These are phyloP conservation scores for Rhizophagus clarus DNA, from an alignment of 192 early-diverging fungal genomes.

Conservation along the genomic window DNA sequence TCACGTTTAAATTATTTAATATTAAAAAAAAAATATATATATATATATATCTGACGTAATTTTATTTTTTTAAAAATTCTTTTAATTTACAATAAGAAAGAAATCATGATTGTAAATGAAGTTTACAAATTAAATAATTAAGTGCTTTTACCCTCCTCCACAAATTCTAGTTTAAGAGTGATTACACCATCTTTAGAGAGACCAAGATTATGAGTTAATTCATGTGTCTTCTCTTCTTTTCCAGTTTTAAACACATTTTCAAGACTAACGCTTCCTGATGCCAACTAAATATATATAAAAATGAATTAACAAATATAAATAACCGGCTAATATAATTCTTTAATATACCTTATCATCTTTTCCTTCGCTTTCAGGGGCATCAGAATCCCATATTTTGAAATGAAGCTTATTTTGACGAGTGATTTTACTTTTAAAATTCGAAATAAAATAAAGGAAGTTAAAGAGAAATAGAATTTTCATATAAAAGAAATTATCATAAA, in stretches of 20 bases:
- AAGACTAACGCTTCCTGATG: constrained; percentile 30
- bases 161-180: constrained; percentile 26
- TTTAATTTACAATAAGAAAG: too few relatives aligned
- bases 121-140: too few relatives aligned
- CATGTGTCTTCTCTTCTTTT: constrained; percentile 18
- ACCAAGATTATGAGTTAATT: constrained; percentile 31
- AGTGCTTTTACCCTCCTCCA: too few relatives aligned
- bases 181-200: constrained; percentile 33
- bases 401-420: neutral
- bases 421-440: constrained; percentile 23
- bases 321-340: neutral
- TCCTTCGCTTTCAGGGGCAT: constrained; percentile 28
- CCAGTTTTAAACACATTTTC: constrained; percentile 4
- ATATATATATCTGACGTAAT: too few relatives aligned
- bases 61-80: too few relatives aligned
- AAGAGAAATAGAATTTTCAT: neutral
- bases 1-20: too few relatives aligned
- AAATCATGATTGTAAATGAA: too few relatives aligned
- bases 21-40: too few relatives aligned
- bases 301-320: neutral
- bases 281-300: constrained; percentile 21
- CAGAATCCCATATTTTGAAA: constrained; percentile 37
- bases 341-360: constrained; percentile 11
- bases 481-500: too few relatives aligned
- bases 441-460: constrained; percentile 21